Conservation (phyloP, 1,284 basidiomycete species). For the Sporisorium reilianum region DNA sequence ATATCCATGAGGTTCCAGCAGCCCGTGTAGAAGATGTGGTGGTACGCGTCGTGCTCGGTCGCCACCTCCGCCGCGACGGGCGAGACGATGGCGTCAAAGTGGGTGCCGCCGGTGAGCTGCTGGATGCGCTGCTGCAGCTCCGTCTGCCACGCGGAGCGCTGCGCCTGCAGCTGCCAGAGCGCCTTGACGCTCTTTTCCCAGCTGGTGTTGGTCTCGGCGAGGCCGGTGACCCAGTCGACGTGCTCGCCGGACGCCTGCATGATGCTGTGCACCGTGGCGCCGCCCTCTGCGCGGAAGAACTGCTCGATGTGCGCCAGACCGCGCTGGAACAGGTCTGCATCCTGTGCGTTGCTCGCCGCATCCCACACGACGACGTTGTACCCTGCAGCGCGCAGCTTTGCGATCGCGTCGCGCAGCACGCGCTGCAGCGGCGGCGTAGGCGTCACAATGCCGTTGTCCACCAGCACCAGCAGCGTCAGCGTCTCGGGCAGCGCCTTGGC, state of each 20-base stretch:
- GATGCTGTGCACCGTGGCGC: constrained; percentile 39
- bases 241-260: constrained; percentile 50
- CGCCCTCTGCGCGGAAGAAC: constrained; percentile 56
- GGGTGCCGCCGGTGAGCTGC: constrained; percentile 14
- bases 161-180: constrained; percentile 46
- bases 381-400: constrained; percentile 76
- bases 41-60: constrained; percentile 41
- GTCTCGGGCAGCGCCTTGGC: constrained; percentile 8
- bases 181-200: constrained; percentile 30
- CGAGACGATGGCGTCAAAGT: constrained; percentile 44
- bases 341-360: constrained; percentile 16
- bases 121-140: constrained; percentile 37
- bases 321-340: constrained; percentile 31
- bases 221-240: constrained; percentile 43
- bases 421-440: constrained; percentile 80
- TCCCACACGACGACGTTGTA: constrained; percentile 75
- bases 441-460: constrained; percentile 76
- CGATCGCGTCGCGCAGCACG: constrained; percentile 75
- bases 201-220: constrained; percentile 15
- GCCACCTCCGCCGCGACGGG: constrained; percentile 45
- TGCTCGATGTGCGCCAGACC: constrained; percentile 19
- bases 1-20: constrained; percentile 57
- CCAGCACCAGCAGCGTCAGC: constrained; percentile 77
- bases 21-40: constrained; percentile 56
- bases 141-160: constrained; percentile 36